Base-by-base conservation (phyloP, 225 moss, liverwort and hornwort genomes). In the Bryoerythrophyllum caledonicum region DNA sequence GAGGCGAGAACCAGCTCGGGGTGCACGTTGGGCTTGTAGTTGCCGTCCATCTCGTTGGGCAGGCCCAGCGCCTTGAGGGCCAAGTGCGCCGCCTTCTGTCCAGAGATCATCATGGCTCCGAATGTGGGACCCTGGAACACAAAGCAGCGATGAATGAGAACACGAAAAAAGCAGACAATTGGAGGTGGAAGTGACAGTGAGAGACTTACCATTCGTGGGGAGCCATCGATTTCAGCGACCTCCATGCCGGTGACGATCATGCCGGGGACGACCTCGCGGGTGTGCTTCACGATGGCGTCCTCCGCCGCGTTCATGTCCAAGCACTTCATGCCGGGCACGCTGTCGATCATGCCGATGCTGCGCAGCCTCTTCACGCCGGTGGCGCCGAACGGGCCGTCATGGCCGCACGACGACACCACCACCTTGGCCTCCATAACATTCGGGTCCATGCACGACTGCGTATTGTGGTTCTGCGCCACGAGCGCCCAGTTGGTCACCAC, bases 221-320 rank as follows among this genome's bases (percentile, higher is more conserved):
- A 88, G 2, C 96, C 96, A 32, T 94, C 96, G n/a, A 97, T 92
- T 40, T 97, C 97, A 1, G 97, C 97, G 2, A 94, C 97, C 79
- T 97, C 94, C 97, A 97, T 97, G 24, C 97, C 94, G 2, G 94
- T 94, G 66, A 97, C 86, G 55, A 97, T 97, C 94, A 97, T 97
- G 32, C 97, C 94, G 0, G 97, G 97, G 11, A 94, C 94, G 7
- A 97, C 93, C 84, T 93, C 93, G 1, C 94, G 97, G 0, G 97
- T 97, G 57, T 85, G 41, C 71, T 85, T 74, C 17, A 97, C 97
- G 2, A 97, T 93, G 3, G 90, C 93, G 48, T 97, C 97, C 67
- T 97, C 94, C 1, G 97, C 97, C 2, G 91, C 81, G 76, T 97
- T 97, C 94, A 97, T 96, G 79, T 96, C 96, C 54, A 96, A 60